Conservation (phyloP, 140 eudicot genomes). For the Stevia rebaudiana region DNA sequence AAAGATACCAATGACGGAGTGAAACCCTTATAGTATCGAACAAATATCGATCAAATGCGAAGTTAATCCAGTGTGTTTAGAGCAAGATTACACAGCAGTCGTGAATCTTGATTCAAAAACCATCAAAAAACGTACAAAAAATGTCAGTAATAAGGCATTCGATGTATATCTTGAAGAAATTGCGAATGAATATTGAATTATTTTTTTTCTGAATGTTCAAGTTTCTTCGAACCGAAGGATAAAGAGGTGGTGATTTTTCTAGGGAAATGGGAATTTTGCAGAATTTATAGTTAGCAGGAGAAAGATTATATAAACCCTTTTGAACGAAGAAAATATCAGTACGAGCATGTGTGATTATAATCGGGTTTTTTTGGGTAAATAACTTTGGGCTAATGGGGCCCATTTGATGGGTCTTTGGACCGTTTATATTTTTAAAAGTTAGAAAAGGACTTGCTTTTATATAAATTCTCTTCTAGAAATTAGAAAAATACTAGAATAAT, state of each 20-base stretch:
- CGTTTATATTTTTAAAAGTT: not conserved
- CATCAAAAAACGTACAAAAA: slow-evolving; percentile 6
- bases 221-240: slow-evolving; percentile 17
- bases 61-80: slow-evolving; percentile 9
- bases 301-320: slow-evolving; percentile 12
- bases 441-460: not conserved
- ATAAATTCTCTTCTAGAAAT: no score
- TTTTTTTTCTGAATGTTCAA: not conserved
- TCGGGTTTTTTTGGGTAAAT: not conserved
- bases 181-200: not conserved
- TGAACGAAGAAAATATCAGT: not conserved
- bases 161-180: no score
- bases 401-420: slow-evolving; percentile 6
- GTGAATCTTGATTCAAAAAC: slow-evolving; percentile 9
- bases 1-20: slow-evolving; percentile 15
- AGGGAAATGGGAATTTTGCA: slow-evolving; percentile 28
- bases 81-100: slow-evolving; percentile 4
- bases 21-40: slow-evolving; percentile 2
- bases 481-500: no score
- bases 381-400: slow-evolving; percentile 9
- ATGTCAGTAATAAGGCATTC: slow-evolving; percentile 20
- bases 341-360: not conserved
- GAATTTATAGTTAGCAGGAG: slow-evolving; percentile 20
- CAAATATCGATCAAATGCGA: slow-evolving; percentile 19
- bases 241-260: slow-evolving; percentile 15